These are phyloP conservation scores for Naematelia encephala DNA, from an alignment of 768 basidiomycete species.

Conservation along the genomic window DNA sequence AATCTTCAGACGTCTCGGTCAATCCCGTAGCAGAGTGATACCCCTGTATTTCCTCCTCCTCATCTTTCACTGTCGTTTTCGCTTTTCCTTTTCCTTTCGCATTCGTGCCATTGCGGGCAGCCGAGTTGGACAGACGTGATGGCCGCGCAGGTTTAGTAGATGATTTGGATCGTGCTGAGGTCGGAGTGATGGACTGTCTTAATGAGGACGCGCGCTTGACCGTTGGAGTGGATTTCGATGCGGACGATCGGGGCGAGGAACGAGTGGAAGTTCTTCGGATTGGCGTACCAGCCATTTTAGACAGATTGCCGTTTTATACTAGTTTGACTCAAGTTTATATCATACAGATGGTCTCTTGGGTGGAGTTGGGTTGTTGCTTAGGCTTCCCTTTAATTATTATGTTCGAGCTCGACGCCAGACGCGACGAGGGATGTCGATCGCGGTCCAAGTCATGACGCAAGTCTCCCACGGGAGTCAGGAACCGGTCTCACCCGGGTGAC, in stretches of 20 bases:
- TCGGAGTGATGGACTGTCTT: not conserved
- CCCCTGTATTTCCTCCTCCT: constrained; percentile 55
- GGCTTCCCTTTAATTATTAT: no score
- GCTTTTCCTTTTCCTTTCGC: constrained; percentile 8
- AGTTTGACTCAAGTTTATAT: no score
- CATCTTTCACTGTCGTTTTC: constrained; percentile 43
- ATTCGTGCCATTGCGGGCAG: constrained; percentile 3
- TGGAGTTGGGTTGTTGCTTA: no score
- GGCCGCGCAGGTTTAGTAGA: not conserved
- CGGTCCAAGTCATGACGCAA: not conserved
- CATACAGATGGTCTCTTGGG: no score
- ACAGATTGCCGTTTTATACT: no score
- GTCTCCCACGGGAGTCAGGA: constrained; percentile 2
- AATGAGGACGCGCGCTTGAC: not conserved
- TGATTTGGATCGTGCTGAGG: constrained; percentile 11
- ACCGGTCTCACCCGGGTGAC: not conserved
- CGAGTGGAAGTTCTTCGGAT: not conserved
- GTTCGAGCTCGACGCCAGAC: not conserved
- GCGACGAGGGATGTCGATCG: not conserved
- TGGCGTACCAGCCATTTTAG: not conserved
- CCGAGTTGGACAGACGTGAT: constrained; percentile 3
- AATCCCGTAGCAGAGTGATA: constrained; percentile 25
- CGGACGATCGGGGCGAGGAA: constrained; percentile 1
- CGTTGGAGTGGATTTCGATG: not conserved
- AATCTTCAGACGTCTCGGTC: constrained; percentile 18